Percentiles rank a stretch among this genome's conserved stretches.
phyloP scores from a whole-genome alignment of 176 grass and related monocot species.

The Otatea glauca region DNA sequence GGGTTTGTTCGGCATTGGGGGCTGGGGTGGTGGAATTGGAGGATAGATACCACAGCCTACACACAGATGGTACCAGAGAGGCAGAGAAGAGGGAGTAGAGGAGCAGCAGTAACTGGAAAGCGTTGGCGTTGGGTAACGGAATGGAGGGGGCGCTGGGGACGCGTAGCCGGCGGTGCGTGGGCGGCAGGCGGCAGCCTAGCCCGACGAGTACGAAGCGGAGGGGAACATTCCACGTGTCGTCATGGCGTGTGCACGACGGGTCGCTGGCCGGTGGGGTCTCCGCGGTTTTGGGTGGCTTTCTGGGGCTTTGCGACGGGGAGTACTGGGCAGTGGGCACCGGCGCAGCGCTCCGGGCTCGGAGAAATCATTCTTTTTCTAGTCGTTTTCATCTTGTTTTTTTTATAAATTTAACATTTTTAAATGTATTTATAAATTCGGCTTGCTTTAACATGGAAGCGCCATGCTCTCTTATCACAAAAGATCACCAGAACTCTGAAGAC shows the following conservation, averaged over 20 bases:
- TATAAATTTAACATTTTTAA: too few species aligned
- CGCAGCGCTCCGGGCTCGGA: background rate
- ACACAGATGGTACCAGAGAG: background rate
- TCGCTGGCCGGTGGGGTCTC: background rate
- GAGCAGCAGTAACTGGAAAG: slow-evolving; percentile 50
- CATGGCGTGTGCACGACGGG: background rate
- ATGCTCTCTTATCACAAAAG: too few species aligned
- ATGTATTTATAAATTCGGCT: too few species aligned
- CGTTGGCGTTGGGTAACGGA: slow-evolving; percentile 53
- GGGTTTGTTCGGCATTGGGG: slow-evolving; percentile 61
- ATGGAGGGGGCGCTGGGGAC: slow-evolving; percentile 33
- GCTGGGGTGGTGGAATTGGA: background rate
- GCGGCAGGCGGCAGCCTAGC: background rate
- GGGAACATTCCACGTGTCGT: slow-evolving; percentile 34
- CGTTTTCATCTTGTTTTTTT: too few species aligned
- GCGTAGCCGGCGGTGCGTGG: background rate
- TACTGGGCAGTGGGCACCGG: too few species aligned
- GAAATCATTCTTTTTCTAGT: too few species aligned
- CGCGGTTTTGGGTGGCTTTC: background rate
- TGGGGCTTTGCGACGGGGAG: background rate
- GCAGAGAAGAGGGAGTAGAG: background rate
- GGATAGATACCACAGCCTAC: background rate
- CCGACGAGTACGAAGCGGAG: slow-evolving; percentile 18
- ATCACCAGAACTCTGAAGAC: too few species aligned
- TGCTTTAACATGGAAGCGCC: too few species aligned